phyloP scores from a whole-genome alignment of 1,284 basidiomycete genomes.

The Wallemia mellicola region DNA sequence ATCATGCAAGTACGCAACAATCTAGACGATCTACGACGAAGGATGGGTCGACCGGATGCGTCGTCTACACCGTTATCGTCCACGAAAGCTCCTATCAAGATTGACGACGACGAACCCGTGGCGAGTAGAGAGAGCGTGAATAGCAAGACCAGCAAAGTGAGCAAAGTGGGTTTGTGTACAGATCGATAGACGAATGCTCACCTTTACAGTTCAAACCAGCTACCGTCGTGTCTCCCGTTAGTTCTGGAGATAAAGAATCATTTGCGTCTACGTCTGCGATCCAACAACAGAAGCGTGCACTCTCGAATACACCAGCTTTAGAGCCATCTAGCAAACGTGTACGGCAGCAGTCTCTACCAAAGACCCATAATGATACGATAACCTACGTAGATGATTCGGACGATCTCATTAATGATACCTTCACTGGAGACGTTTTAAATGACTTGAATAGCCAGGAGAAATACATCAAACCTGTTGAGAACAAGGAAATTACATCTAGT shows the following conservation, averaged over 20 bases:
- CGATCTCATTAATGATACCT: neutral
- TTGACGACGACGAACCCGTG: neutral
- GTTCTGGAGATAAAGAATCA: neutral
- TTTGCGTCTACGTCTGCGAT: neutral
- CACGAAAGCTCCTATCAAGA: neutral
- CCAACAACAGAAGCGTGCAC: neutral
- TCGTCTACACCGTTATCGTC: neutral
- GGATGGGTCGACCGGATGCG: neutral
- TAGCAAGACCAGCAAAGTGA: neutral
- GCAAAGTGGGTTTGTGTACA: neutral
- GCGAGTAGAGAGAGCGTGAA: neutral
- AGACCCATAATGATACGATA: neutral
- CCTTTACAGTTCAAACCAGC: neutral
- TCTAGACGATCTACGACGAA: neutral
- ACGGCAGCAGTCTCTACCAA: neutral
- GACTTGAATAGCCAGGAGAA: neutral
- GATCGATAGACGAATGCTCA: neutral
- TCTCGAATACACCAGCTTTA: neutral
- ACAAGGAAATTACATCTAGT: neutral
- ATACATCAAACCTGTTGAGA: neutral
- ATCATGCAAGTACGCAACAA: neutral
- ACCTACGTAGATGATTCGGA: neutral
- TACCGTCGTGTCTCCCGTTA: neutral
- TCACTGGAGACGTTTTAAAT: neutral
- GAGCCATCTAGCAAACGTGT: neutral